Percentiles rank a stretch among this genome's conserved stretches.
Evolutionary conservation across 306 rosid species (phyloP).

Genomic region (Rosa chinensis): DNA sequence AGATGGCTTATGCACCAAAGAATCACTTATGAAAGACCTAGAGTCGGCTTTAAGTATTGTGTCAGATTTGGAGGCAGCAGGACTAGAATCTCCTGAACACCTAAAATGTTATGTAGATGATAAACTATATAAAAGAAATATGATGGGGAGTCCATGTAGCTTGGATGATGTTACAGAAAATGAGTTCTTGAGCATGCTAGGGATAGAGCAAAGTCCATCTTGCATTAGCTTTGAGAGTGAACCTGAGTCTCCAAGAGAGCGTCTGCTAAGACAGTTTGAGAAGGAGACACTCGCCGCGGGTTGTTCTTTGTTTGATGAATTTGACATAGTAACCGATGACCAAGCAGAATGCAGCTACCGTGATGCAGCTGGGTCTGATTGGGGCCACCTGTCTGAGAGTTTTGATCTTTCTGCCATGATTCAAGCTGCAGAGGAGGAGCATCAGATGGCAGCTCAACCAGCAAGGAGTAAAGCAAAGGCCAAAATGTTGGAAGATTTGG

Average conservation of each 20-base stretch:
- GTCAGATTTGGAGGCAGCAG: slow-evolving; percentile 55
- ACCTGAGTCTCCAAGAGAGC: slow-evolving; percentile 88
- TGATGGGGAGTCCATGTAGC: slow-evolving; percentile 44
- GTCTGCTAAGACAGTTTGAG: slow-evolving; percentile 78
- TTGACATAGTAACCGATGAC: slow-evolving; percentile 31
- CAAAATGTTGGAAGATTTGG: slow-evolving; percentile 71
- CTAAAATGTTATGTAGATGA: slow-evolving; percentile 34
- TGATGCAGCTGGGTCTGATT: slow-evolving; percentile 36
- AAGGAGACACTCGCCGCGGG: slow-evolving; percentile 65
- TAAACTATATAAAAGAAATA: slow-evolving; percentile 25
- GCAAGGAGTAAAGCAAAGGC: slow-evolving; percentile 56
- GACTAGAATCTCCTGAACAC: slow-evolving; percentile 61
- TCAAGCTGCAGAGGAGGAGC: slow-evolving; percentile 49
- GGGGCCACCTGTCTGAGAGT: slow-evolving; percentile 37
- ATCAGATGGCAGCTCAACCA: slow-evolving; percentile 39
- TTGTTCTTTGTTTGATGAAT: slow-evolving; percentile 70
- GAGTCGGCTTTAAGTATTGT: slow-evolving; percentile 64
- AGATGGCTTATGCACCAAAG: slow-evolving; percentile 44
- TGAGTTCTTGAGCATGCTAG: slow-evolving; percentile 75
- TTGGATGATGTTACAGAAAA: slow-evolving; percentile 65
- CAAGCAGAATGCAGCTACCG: slow-evolving; percentile 33
- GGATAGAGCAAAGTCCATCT: slow-evolving; percentile 56
- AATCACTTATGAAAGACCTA: slow-evolving; percentile 69
- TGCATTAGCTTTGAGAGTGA: slow-evolving; percentile 67
- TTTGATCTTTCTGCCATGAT: slow-evolving; percentile 38